Evolutionary conservation across 2,329 filamentous ascomycete species (phyloP).

Genomic region (Blastomyces emzantsi): DNA sequence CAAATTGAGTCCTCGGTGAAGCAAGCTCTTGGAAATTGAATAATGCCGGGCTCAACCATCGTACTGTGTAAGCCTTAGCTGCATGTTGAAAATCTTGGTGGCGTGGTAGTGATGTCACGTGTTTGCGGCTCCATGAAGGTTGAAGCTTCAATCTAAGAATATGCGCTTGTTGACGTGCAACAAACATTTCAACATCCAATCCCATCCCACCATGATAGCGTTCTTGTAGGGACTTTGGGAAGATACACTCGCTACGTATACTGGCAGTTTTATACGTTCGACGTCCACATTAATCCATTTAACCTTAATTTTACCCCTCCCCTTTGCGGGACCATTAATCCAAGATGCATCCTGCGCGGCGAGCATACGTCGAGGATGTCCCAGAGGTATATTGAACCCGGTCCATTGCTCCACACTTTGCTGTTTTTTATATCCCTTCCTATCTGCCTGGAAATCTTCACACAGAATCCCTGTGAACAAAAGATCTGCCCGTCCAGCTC

Average conservation of each 20-base stretch:
- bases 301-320: neutral
- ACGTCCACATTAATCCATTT: neutral
- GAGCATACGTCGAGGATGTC: conserved; percentile 89
- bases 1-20: too few relatives aligned
- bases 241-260: neutral
- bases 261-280: neutral
- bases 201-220: neutral
- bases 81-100: too few relatives aligned
- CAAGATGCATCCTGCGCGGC: conserved; percentile 74
- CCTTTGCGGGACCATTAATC: neutral
- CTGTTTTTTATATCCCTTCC: conserved; percentile 16
- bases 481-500: conserved; percentile 13
- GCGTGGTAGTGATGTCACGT: too few relatives aligned
- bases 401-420: conserved; percentile 25
- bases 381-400: conserved; percentile 48
- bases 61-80: too few relatives aligned
- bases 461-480: conserved; percentile 12
- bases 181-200: too few relatives aligned
- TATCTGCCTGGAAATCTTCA: conserved; percentile 12
- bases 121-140: too few relatives aligned
- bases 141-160: too few relatives aligned
- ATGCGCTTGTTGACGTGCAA: neutral
- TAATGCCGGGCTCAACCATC: too few relatives aligned
- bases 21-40: too few relatives aligned
- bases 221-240: neutral